These are phyloP conservation scores for Fusarium armeniacum DNA, from an alignment of 2,329 filamentous ascomycete species.

Conservation along the genomic window DNA sequence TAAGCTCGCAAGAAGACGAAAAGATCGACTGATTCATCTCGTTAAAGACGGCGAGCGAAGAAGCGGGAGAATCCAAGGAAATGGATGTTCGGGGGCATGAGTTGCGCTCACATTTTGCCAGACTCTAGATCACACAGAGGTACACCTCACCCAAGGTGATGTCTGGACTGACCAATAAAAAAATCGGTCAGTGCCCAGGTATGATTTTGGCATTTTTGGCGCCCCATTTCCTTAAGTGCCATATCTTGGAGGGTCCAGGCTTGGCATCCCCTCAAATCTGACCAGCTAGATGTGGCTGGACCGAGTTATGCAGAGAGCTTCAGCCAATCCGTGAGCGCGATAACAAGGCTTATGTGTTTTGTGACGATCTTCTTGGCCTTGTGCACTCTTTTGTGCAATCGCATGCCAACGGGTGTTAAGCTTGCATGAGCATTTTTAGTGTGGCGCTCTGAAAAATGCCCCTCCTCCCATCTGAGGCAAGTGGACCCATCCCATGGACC, in stretches of 20 bases:
- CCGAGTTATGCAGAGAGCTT: conserved; percentile 33
- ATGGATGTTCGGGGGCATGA: conserved; percentile 50
- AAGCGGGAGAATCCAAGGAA: conserved; percentile 50
- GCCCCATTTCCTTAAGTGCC: conserved; percentile 53
- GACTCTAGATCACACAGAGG: conserved; percentile 54
- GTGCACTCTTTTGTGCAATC: conserved; percentile 42
- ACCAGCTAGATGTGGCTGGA: conserved; percentile 49
- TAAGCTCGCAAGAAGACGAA: conserved; percentile 35
- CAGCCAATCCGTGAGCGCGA: conserved; percentile 20
- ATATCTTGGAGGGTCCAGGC: conserved; percentile 46
- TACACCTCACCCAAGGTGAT: conserved; percentile 55
- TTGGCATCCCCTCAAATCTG: conserved; percentile 41
- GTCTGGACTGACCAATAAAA: conserved; percentile 57
- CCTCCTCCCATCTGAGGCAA: conserved; percentile 44
- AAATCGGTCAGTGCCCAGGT: conserved; percentile 55
- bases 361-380: conserved; percentile 29
- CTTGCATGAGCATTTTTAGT: conserved; percentile 38
- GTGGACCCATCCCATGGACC: conserved; percentile 25
- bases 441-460: conserved; percentile 48
- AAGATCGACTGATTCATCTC: conserved; percentile 53
- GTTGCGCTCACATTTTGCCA: conserved; percentile 49
- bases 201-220: conserved; percentile 55
- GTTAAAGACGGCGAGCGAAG: conserved; percentile 50
- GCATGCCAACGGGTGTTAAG: conserved; percentile 41
- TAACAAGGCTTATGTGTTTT: conserved; percentile 10